A percentile compares a stretch with the other conserved stretches of the same genome.
Conservation (phyloP, 805 yeast genomes). For the Yarrowia keelungensis region DNA sequence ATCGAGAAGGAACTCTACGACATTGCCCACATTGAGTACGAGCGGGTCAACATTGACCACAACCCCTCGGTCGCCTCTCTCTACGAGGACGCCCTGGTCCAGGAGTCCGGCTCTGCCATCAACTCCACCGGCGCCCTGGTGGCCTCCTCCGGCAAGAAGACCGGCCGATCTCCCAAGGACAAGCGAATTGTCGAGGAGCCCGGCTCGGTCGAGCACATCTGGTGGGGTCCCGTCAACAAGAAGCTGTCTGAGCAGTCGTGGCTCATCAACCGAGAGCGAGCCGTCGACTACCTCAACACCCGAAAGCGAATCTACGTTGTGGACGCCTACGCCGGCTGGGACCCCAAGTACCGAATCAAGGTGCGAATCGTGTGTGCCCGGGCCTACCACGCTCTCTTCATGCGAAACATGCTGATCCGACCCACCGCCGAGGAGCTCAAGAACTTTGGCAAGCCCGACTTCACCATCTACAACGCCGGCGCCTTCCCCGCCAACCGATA, state of each 20-base stretch:
- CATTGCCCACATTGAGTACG: conserved; percentile 54
- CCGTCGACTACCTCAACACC: conserved; percentile 94
- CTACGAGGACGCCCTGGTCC: conserved; percentile 87
- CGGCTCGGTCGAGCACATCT: conserved; percentile 78
- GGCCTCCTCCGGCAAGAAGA: conserved; percentile 94
- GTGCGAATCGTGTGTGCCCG: conserved; percentile 96
- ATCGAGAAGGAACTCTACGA: conserved; percentile 53
- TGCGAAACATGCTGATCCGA: conserved; percentile 97
- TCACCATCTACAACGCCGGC: conserved; percentile 98
- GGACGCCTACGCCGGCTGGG: conserved; percentile 99
- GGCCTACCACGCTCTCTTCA: conserved; percentile 97
- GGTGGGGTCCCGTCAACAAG: conserved; percentile 99
- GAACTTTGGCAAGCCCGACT: conserved; percentile 95
- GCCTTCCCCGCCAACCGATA: conserved; percentile 97
- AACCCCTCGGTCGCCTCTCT: conserved; percentile 92
- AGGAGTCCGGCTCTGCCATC: conserved; percentile 89
- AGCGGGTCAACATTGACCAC: conserved; percentile 60
- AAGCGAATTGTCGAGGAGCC: conserved; percentile 97
- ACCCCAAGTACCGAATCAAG: conserved; percentile 94
- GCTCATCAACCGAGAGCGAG: conserved; percentile 95
- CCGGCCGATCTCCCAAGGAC: conserved; percentile 98
- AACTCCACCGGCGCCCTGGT: conserved; percentile 92
- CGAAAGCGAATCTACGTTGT: conserved; percentile 92
- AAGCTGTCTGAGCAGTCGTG: conserved; percentile 93
- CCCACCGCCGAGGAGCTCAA: conserved; percentile 90